Evolutionary conservation across 495 filamentous ascomycete genomes (phyloP).

Genomic region (Cercophora samala): DNA sequence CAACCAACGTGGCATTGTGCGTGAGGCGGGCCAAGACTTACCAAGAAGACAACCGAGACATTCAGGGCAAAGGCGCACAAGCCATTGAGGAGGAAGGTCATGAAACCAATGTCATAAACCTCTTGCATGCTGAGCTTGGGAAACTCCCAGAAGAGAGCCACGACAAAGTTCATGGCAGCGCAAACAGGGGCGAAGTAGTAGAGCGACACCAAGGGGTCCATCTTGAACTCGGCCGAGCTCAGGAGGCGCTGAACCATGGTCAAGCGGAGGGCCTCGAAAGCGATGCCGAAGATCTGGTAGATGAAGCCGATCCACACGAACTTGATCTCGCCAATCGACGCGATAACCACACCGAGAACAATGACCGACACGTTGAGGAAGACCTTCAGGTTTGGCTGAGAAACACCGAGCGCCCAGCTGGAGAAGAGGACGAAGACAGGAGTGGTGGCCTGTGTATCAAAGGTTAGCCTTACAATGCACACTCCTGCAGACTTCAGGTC

Average conservation of each 20-base stretch:
- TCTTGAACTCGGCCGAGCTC: conserved; percentile 89
- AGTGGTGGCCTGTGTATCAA: conserved; percentile 65
- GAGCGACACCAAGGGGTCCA: conserved; percentile 92
- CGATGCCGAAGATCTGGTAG: conserved; percentile 78
- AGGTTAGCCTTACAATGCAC: conserved; percentile 27
- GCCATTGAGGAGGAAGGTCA: conserved; percentile 75
- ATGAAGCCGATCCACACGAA: conserved; percentile 85
- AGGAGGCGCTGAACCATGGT: conserved; percentile 89
- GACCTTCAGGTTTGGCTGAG: conserved; percentile 70
- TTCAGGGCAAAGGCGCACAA: conserved; percentile 83
- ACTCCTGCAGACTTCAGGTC: background rate
- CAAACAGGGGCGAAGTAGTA: conserved; percentile 97
- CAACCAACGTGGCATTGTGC: background rate
- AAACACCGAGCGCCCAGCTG: conserved; percentile 77
- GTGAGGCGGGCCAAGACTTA: conserved; percentile 46
- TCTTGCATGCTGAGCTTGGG: conserved; percentile 67
- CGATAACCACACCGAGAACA: conserved; percentile 84
- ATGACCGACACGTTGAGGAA: conserved; percentile 85
- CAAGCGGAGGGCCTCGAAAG: conserved; percentile 86
- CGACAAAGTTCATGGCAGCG: conserved; percentile 79
- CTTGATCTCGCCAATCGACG: conserved; percentile 87
- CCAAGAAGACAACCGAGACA: conserved; percentile 90
- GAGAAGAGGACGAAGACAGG: conserved; percentile 85
- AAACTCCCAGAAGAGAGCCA: conserved; percentile 75
- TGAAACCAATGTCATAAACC: conserved; percentile 70